phyloP scores from a whole-genome alignment of 352 stramenopile species.

The Phytophthora sp. region DNA sequence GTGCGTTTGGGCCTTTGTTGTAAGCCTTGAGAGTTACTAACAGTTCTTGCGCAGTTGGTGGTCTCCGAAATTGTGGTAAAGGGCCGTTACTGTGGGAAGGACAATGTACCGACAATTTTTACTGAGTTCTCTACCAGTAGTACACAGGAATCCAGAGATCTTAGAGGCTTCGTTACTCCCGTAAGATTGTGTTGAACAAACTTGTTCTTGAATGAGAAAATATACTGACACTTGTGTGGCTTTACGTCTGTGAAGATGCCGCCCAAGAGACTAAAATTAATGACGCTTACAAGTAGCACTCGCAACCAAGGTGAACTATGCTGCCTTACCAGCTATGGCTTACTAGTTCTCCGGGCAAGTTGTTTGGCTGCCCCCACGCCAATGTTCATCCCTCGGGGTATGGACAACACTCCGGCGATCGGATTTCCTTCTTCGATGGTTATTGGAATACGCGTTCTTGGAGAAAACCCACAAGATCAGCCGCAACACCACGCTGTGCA shows the following conservation, averaged over 20 bases:
- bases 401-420: constrained; percentile 51
- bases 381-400: constrained; percentile 44
- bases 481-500: constrained; percentile 68
- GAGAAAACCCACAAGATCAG: constrained; percentile 57
- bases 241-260: constrained; percentile 13
- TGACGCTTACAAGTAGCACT: constrained; percentile 44
- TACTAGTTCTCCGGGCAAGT: constrained; percentile 48
- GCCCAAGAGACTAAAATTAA: constrained; percentile 65
- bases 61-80: constrained; percentile 71
- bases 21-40: too few relatives aligned
- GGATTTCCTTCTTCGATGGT: constrained; percentile 51
- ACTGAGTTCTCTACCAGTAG: constrained; percentile 54
- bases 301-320: constrained; percentile 48
- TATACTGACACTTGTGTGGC: too few relatives aligned
- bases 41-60: constrained; percentile 32
- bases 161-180: constrained; percentile 37
- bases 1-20: constrained; percentile 16
- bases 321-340: constrained; percentile 61
- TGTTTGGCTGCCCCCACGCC: constrained; percentile 41
- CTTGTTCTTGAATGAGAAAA: too few relatives aligned
- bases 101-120: constrained; percentile 63
- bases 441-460: constrained; percentile 51
- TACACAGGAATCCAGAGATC: constrained; percentile 57
- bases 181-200: constrained; percentile 15
- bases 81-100: constrained; percentile 48